phyloP scores from a whole-genome alignment of 768 basidiomycete species.

The Gymnopilus junonius region DNA sequence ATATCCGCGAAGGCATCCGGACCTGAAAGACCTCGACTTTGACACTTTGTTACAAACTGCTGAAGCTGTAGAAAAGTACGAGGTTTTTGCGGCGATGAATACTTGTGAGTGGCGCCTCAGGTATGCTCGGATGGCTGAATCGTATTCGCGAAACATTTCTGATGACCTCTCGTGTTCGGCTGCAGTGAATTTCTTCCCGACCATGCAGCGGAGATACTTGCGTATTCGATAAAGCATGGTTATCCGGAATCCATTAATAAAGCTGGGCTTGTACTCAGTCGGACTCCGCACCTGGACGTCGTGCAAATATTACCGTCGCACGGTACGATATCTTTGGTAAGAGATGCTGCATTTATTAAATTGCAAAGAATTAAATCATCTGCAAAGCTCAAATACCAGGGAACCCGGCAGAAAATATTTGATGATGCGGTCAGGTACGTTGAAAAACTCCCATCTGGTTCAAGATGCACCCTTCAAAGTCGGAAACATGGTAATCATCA shows the following conservation, averaged over 20 bases:
- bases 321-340: neutral
- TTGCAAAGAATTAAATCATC: neutral
- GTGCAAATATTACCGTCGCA: neutral
- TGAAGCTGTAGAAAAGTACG: conserved; percentile 28
- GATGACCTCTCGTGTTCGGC: neutral
- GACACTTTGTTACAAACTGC: conserved; percentile 13
- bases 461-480: neutral
- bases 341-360: neutral
- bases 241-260: neutral
- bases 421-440: neutral
- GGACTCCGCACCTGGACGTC: neutral
- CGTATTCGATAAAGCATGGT: neutral
- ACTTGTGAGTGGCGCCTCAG: conserved; percentile 19
- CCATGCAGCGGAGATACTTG: neutral
- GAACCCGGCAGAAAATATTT: neutral
- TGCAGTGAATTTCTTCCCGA: conserved; percentile 5
- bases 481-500: neutral
- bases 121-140: conserved; percentile 5
- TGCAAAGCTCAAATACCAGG: neutral
- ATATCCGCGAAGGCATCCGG: conserved; percentile 27
- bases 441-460: neutral
- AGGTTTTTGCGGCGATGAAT: conserved; percentile 27
- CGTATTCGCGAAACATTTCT: no score
- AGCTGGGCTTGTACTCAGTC: neutral
- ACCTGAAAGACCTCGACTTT: conserved; percentile 20